phyloP scores from a whole-genome alignment of 768 basidiomycete species.

The Hortiboletus flavorubellus region DNA sequence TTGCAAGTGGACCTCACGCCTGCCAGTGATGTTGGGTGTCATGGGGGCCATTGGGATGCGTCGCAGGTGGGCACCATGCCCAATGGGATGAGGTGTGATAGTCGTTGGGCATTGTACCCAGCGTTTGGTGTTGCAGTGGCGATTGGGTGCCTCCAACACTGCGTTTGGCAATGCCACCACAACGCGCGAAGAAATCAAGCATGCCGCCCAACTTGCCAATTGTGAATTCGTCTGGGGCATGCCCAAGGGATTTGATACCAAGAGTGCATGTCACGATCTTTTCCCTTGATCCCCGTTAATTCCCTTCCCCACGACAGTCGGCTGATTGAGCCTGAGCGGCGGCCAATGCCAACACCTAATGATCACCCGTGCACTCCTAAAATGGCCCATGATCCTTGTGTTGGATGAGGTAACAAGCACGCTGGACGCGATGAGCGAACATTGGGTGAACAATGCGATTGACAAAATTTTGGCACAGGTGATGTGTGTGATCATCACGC shows the following conservation, averaged over 20 bases:
- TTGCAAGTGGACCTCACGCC: too few relatives aligned
- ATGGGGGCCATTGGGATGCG: too few relatives aligned
- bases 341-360: constrained; percentile 81
- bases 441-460: constrained; percentile 81
- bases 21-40: too few relatives aligned
- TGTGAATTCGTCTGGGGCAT: constrained; percentile 96
- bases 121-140: too few relatives aligned
- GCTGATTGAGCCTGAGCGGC: constrained; percentile 40
- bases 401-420: constrained; percentile 90
- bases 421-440: constrained; percentile 85
- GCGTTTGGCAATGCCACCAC: constrained; percentile 78
- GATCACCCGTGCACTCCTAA: constrained; percentile 83
- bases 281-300: too few relatives aligned
- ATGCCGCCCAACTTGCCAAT: constrained; percentile 86
- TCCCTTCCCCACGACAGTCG: constrained; percentile 13
- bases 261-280: constrained; percentile 36
- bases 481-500: constrained; percentile 87
- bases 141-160: constrained; percentile 71
- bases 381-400: constrained; percentile 83
- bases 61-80: too few relatives aligned
- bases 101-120: too few relatives aligned
- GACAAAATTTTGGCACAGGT: constrained; percentile 83
- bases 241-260: constrained; percentile 91
- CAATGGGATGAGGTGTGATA: too few relatives aligned
- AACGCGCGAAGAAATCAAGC: constrained; percentile 79